Base-by-base conservation (phyloP, 805 yeast species). In the Candida krabiensis region DNA sequence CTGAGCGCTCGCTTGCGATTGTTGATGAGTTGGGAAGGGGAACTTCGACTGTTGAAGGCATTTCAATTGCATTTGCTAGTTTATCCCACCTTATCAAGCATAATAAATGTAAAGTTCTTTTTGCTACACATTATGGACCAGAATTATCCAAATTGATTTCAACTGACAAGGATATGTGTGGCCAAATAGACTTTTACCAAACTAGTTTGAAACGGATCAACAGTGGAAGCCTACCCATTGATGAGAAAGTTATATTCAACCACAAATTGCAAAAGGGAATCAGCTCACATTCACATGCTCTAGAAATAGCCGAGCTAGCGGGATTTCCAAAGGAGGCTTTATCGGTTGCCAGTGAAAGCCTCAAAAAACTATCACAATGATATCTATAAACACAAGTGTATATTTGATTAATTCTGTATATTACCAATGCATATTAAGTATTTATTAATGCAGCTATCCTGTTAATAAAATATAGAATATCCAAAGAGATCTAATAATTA, bases 1-100 rank as follows among this genome's bases (percentile, higher is more conserved):
- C 93, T 0, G 49, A 65, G 1, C 65, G 71, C 24, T 86, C 96
- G 0, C 64, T 89, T 44, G 85, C 91, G 0, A 79, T 89, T 16
- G 67, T 89, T 39, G 96, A 89, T 60, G 96, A 89, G 53, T 79
- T 89, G 16, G 96, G 96, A 1, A 69, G 96, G 38, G 96, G 96
- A 0, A 89, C 96, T 0, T 83, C 95, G 38, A 82, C 87, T 0
- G 69, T 67, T 35, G 96, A 89, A 62, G 96, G 96, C 1, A 67
- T 85, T 4, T 84, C 96, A 1, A 80, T 89, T 38, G 95, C 96
- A 1, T 86, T 70, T 65, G 90, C 95, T 0, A 73, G 90, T 0
- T 60, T 89, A 33, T 59, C 74, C 27, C 75, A 80, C 52, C 61
- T 89, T 38, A 48, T 77, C 11, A 58, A 64, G 15, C 57, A 58